Evolutionary conservation across 2,329 filamentous ascomycete species (phyloP).

Genomic region (Aspergillus spinulosporus): DNA sequence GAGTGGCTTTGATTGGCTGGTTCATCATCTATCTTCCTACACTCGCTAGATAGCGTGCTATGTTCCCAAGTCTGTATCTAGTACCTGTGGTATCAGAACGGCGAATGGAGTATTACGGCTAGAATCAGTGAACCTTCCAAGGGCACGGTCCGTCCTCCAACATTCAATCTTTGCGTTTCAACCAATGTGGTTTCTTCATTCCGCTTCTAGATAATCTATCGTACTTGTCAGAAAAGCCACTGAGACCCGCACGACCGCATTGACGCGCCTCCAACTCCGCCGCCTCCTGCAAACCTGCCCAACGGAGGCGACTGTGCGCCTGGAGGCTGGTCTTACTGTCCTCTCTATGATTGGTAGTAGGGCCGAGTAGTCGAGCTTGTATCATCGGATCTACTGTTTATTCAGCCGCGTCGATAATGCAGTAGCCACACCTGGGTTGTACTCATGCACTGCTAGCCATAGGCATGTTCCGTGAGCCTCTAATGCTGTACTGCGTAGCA

Average conservation of each 20-base stretch:
- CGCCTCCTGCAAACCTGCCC: slow-evolving; percentile 7
- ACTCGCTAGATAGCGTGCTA: slow-evolving; percentile 13
- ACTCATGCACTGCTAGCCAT: not conserved
- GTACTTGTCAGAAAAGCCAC: not conserved
- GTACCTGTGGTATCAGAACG: slow-evolving; percentile 9
- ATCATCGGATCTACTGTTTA: not conserved
- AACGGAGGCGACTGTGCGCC: not conserved
- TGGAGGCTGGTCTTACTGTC: not conserved
- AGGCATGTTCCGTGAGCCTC: not conserved
- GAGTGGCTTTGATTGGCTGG: slow-evolving; percentile 7
- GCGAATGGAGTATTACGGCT: slow-evolving; percentile 14
- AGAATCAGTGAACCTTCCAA: slow-evolving; percentile 1
- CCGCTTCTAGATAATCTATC: too few species aligned
- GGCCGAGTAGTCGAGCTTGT: not conserved
- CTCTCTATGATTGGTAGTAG: not conserved
- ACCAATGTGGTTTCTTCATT: not conserved
- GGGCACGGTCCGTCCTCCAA: not conserved
- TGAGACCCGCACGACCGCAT: not conserved
- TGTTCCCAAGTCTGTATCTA: slow-evolving; percentile 1
- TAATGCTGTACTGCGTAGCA: not conserved
- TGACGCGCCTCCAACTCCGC: not conserved
- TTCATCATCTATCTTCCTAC: not conserved
- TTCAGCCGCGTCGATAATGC: not conserved
- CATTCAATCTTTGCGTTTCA: not conserved
- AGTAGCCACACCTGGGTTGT: too few species aligned